Percentiles rank a stretch among this genome's conserved stretches.
Evolutionary conservation across 2,329 filamentous ascomycete genomes (phyloP).

Genomic region (Claviceps arundinis): DNA sequence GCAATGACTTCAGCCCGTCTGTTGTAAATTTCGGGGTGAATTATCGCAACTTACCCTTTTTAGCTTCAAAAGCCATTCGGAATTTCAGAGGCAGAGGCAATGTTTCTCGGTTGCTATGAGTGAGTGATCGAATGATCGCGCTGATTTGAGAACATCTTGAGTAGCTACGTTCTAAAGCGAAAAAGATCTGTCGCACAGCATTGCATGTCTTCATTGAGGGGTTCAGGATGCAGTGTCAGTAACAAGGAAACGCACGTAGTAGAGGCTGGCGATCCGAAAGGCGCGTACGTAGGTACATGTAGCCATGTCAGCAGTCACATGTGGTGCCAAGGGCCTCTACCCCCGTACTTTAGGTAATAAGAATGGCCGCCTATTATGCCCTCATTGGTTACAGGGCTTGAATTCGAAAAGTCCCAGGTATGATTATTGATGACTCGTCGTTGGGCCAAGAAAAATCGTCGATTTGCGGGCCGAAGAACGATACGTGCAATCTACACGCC

Average conservation of each 20-base stretch:
- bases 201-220: slow-evolving; percentile 33
- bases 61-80: slow-evolving; percentile 16
- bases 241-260: slow-evolving; percentile 34
- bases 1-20: background rate
- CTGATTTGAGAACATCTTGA: slow-evolving; percentile 40
- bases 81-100: slow-evolving; percentile 22
- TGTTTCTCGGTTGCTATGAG: slow-evolving; percentile 36
- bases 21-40: background rate
- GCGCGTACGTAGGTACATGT: no score
- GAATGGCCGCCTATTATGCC: slow-evolving; percentile 29
- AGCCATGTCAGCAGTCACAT: slow-evolving; percentile 38
- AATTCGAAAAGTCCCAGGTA: slow-evolving; percentile 24
- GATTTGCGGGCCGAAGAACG: no score
- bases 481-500: no score
- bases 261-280: slow-evolving; percentile 34
- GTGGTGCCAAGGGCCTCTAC: slow-evolving; percentile 39
- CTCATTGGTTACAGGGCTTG: slow-evolving; percentile 29
- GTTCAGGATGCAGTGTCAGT: slow-evolving; percentile 39
- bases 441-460: no score
- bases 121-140: slow-evolving; percentile 40
- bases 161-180: slow-evolving; percentile 33
- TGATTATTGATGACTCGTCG: no score
- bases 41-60: slow-evolving; percentile 10
- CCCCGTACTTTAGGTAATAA: slow-evolving; percentile 24
- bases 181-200: slow-evolving; percentile 30